These are phyloP conservation scores for Penicillium griseofulvum DNA, from an alignment of 2,329 filamentous ascomycete genomes.

Conservation along the genomic window DNA sequence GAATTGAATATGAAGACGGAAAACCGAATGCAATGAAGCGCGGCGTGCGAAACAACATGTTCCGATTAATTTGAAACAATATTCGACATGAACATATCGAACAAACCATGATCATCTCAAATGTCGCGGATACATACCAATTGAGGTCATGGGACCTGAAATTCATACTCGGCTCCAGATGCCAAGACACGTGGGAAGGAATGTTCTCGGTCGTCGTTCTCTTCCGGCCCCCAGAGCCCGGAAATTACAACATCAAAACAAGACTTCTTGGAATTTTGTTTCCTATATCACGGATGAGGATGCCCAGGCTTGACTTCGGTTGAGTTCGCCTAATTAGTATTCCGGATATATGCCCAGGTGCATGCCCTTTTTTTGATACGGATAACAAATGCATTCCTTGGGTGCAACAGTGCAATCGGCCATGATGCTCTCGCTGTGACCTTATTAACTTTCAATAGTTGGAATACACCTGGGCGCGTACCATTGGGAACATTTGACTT, in stretches of 20 bases:
- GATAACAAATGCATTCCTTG: no score
- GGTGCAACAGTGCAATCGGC: conserved; percentile 15
- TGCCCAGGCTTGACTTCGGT: not conserved
- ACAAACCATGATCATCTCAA: not conserved
- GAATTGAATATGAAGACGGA: conserved; percentile 73
- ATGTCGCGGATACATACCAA: not conserved
- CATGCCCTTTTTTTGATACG: not conserved
- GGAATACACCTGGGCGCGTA: not conserved
- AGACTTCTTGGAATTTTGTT: not conserved
- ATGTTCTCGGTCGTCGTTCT: not conserved
- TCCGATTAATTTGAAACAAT: conserved; percentile 58
- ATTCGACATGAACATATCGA: not conserved
- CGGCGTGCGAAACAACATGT: conserved; percentile 74
- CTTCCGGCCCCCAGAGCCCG: not conserved
- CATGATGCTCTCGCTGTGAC: not conserved
- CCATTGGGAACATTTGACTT: not conserved
- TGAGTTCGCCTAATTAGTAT: not conserved
- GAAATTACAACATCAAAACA: not conserved
- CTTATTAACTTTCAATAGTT: not conserved
- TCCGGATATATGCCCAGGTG: not conserved
- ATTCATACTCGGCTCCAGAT: not conserved
- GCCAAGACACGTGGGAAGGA: not conserved
- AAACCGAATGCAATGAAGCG: conserved; percentile 70
- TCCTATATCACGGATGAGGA: not conserved
- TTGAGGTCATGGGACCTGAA: not conserved